Conservation (phyloP, 1,139 yeast species). For the Nadsonia commutata region DNA sequence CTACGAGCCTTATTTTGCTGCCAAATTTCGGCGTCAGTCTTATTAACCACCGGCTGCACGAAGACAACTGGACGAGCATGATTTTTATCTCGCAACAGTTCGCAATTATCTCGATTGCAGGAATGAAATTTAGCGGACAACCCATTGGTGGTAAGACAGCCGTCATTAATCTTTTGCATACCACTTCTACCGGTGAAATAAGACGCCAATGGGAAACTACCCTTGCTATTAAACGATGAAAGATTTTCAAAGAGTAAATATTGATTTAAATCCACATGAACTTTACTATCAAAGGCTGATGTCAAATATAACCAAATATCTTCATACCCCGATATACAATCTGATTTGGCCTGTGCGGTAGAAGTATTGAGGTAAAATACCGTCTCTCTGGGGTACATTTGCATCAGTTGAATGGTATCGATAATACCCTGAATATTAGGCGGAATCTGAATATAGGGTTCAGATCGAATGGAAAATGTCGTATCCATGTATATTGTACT, state of each 20-base stretch:
- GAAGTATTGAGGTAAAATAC: neutral
- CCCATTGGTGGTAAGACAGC: neutral
- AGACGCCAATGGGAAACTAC: neutral
- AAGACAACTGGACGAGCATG: neutral
- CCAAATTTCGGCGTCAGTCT: neutral
- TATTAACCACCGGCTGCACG: neutral
- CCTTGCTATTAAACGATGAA: neutral
- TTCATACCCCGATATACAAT: neutral
- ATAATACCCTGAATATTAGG: neutral
- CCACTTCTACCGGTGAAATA: neutral
- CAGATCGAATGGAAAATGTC: neutral
- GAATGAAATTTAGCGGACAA: neutral
- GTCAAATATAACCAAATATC: neutral
- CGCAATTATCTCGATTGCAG: neutral
- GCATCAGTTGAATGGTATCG: neutral
- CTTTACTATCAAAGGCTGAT: neutral
- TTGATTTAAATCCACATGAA: neutral
- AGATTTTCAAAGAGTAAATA: neutral
- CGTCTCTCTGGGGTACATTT: neutral
- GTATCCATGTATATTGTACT: neutral
- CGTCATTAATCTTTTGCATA: neutral
- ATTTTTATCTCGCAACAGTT: neutral
- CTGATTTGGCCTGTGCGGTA: neutral
- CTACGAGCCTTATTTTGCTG: neutral
- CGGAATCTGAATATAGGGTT: neutral